Evolutionary conservation across 2,329 filamentous ascomycete genomes (phyloP).

Genomic region (Diaporthe helianthi): DNA sequence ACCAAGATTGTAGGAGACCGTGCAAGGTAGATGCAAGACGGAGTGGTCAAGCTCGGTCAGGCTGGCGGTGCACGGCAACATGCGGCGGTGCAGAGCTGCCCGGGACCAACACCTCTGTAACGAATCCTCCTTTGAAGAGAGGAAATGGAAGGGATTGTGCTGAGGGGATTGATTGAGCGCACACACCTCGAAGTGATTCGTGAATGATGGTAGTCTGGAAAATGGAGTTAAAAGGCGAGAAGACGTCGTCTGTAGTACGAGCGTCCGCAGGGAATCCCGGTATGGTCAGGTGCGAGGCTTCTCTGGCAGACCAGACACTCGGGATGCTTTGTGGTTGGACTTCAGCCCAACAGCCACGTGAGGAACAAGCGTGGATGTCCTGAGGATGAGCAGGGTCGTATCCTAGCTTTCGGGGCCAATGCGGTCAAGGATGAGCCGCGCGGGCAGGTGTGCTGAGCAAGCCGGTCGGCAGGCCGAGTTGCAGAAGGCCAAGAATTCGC

Average conservation of each 20-base stretch:
- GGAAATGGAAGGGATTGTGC: background rate
- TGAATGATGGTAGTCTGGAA: background rate
- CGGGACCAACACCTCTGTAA: background rate
- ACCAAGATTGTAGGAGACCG: background rate
- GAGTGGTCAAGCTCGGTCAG: background rate
- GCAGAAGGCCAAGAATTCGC: constrained; percentile 7
- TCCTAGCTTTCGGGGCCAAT: constrained; percentile 28
- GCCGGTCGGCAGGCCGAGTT: background rate
- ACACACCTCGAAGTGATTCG: background rate
- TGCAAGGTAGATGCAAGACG: background rate
- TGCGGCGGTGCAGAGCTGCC: background rate
- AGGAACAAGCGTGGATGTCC: constrained; percentile 31
- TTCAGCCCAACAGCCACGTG: constrained; percentile 34
- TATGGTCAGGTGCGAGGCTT: constrained; percentile 25
- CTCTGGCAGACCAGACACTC: constrained; percentile 29
- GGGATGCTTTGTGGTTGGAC: constrained; percentile 32
- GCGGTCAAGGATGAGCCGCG: constrained; percentile 8
- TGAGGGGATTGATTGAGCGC: background rate
- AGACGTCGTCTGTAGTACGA: constrained; percentile 21
- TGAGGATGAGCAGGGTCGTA: constrained; percentile 33
- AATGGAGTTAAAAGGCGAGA: background rate
- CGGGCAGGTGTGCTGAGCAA: constrained; percentile 6
- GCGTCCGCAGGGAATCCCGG: constrained; percentile 34
- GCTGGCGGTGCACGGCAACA: background rate
- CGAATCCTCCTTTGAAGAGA: background rate